These are phyloP conservation scores for Claviceps sp. DNA, from an alignment of 2,329 filamentous ascomycete species.

Conservation along the genomic window DNA sequence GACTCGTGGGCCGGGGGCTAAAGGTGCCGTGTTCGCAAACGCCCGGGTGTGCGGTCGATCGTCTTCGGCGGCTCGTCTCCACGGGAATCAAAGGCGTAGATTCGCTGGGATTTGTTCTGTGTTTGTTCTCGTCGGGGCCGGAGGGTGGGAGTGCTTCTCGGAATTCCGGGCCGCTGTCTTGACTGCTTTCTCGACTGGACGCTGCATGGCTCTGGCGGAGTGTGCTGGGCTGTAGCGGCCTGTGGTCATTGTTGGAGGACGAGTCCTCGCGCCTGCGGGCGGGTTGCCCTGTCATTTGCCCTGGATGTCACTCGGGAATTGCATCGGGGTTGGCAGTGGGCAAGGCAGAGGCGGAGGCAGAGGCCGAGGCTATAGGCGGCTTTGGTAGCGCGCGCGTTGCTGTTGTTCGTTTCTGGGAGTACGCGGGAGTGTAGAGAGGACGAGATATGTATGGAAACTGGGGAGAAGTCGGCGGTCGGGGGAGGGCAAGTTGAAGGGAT, in stretches of 20 bases:
- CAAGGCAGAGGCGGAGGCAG: background rate
- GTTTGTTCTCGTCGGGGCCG: conserved; percentile 6
- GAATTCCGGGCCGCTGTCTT: conserved; percentile 7
- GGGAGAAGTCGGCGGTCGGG: too few relatives aligned
- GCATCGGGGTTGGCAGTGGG: background rate
- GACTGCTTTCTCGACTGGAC: conserved; percentile 10
- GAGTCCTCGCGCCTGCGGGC: conserved; percentile 18
- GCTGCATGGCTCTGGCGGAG: conserved; percentile 32
- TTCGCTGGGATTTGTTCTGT: conserved; percentile 25
- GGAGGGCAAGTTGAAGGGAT: too few relatives aligned
- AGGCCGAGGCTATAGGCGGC: background rate
- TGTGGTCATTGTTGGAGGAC: conserved; percentile 19
- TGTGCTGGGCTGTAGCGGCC: conserved; percentile 30
- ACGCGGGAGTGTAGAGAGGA: background rate
- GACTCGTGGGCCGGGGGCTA: conserved; percentile 49
- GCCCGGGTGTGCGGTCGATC: conserved; percentile 21
- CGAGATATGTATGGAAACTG: background rate
- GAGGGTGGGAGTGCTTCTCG: conserved; percentile 5
- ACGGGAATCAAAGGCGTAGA: conserved; percentile 34
- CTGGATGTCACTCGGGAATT: background rate
- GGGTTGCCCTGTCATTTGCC: conserved; percentile 14
- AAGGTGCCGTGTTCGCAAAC: conserved; percentile 63
- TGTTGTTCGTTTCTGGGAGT: background rate
- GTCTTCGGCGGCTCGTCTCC: conserved; percentile 1
- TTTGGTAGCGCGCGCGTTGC: background rate